Percentiles rank a stretch among this genome's conserved stretches.
Evolutionary conservation across 441 rosid species (phyloP).

Genomic region (Rhodomyrtus psidioides): DNA sequence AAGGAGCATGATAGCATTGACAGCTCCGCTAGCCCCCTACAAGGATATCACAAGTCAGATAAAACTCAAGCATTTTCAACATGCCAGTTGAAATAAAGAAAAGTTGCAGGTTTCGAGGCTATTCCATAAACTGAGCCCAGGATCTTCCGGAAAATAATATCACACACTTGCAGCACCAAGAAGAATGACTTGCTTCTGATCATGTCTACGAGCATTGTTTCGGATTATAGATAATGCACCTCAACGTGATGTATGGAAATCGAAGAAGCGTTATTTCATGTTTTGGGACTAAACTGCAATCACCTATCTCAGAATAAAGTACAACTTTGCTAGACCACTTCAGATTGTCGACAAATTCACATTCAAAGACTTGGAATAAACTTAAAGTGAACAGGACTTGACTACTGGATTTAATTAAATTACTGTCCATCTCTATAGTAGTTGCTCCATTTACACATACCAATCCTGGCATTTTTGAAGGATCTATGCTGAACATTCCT

Average conservation of each 20-base stretch:
- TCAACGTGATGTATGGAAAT: background rate
- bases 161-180: background rate
- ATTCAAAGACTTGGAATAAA: background rate
- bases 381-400: background rate
- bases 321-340: background rate
- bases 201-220: background rate
- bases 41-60: background rate
- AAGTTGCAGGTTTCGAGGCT: background rate
- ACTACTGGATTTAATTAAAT: background rate
- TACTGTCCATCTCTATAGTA: background rate
- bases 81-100: background rate
- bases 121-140: background rate
- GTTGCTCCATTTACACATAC: slow-evolving; percentile 26
- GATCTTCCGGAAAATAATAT: background rate
- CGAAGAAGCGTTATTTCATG: background rate
- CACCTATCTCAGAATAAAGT: background rate
- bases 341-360: background rate
- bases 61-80: background rate
- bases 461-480: slow-evolving; percentile 68
- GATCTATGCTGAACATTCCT: slow-evolving; percentile 35
- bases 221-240: background rate
- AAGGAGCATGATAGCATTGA: slow-evolving; percentile 84
- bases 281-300: background rate
- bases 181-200: background rate
- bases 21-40: slow-evolving; percentile 91